phyloP scores from a whole-genome alignment of 176 grass and related monocot species.

The maize (Zea mays) region DNA sequence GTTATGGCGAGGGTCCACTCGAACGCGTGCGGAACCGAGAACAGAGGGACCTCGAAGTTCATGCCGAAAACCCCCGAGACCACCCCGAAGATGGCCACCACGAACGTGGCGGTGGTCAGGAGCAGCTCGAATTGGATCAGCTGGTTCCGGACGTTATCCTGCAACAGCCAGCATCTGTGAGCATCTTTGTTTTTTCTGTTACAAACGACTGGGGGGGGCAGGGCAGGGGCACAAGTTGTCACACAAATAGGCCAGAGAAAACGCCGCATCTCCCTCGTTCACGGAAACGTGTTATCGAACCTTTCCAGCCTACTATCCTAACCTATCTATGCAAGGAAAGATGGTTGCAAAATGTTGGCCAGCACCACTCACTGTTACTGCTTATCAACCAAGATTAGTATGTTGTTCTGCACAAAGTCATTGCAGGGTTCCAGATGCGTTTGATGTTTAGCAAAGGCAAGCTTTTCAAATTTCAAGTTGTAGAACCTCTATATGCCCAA shows the following conservation, averaged over 20 bases:
- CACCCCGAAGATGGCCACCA: constrained; percentile 89
- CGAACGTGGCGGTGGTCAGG: constrained; percentile 86
- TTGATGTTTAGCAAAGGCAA: neutral
- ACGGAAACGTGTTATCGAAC: neutral
- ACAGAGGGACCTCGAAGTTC: constrained; percentile 76
- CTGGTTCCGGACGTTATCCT: constrained; percentile 94
- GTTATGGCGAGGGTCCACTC: constrained; percentile 72
- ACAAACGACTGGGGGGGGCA: neutral
- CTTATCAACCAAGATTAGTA: neutral
- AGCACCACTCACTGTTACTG: constrained; percentile 8
- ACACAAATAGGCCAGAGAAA: constrained; percentile 8
- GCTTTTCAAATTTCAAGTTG: neutral
- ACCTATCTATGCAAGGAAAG: neutral
- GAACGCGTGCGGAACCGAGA: constrained; percentile 55
- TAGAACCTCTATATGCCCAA: neutral
- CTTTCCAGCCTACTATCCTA: neutral
- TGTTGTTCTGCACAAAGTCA: neutral
- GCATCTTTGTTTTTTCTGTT: neutral
- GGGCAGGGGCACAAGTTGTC: neutral
- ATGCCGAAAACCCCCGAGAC: constrained; percentile 85
- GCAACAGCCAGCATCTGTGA: constrained; percentile 40
- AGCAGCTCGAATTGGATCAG: constrained; percentile 91
- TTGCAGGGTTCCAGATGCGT: constrained; percentile 8
- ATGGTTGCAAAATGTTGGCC: neutral
- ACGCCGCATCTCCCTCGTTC: neutral